Percentiles rank a stretch among this genome's conserved stretches.
These are phyloP conservation scores for Fusarium nematophilum DNA, from an alignment of 2,329 filamentous ascomycete genomes.

Conservation along the genomic window DNA sequence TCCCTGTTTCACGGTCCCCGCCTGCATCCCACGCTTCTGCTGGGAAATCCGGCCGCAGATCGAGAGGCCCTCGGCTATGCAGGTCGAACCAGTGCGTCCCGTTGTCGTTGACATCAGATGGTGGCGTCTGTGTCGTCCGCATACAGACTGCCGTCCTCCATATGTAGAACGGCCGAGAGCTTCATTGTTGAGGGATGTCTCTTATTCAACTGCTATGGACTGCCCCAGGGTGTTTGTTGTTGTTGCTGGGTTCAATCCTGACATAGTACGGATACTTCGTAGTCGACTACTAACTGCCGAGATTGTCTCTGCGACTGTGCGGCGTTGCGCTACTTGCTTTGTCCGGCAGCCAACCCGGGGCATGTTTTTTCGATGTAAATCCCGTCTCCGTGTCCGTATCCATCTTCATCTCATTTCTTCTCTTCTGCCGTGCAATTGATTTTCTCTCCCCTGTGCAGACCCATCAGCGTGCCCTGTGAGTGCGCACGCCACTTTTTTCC, in stretches of 20 bases:
- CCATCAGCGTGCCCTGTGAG: slow-evolving; percentile 31
- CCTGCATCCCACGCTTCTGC: slow-evolving; percentile 48
- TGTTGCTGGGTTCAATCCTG: not conserved
- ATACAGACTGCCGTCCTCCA: not conserved
- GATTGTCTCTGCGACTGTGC: slow-evolving; percentile 6
- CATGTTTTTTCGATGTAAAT: slow-evolving; percentile 20
- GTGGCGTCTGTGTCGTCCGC: slow-evolving; percentile 22
- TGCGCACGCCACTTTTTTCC: slow-evolving; percentile 41
- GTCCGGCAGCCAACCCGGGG: slow-evolving; percentile 13
- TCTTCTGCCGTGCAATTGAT: slow-evolving; percentile 22
- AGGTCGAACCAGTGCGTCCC: slow-evolving; percentile 46
- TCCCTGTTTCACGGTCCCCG: slow-evolving; percentile 42
- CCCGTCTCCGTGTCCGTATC: slow-evolving; percentile 14
- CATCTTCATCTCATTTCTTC: slow-evolving; percentile 38
- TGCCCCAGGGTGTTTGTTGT: slow-evolving; percentile 5
- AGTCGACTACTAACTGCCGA: slow-evolving; percentile 15
- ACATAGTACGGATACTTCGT: too few species aligned
- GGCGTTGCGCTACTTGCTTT: slow-evolving; percentile 23
- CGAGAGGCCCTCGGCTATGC: slow-evolving; percentile 54
- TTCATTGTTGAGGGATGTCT: slow-evolving; percentile 22
- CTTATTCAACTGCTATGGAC: slow-evolving; percentile 20
- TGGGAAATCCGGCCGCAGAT: slow-evolving; percentile 50
- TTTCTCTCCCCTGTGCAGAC: slow-evolving; percentile 27
- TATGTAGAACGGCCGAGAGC: not conserved
- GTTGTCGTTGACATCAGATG: slow-evolving; percentile 38